Conservation (phyloP, 2,329 filamentous ascomycete species). For the Verticillium tricorpus region DNA sequence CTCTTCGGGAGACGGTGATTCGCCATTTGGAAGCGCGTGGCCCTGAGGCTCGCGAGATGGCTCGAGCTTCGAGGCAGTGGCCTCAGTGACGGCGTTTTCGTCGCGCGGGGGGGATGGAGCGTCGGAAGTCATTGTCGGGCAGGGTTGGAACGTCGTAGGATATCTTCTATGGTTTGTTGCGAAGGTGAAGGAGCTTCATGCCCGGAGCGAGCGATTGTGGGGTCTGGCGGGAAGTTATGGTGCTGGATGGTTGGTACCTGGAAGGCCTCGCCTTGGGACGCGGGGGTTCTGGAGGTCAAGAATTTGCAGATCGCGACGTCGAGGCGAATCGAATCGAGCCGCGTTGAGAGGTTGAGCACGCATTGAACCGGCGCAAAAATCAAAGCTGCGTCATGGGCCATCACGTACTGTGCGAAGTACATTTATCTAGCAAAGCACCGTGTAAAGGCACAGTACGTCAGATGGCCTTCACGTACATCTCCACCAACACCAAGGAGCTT, state of each 20-base stretch:
- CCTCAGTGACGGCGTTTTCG: slow-evolving; percentile 1
- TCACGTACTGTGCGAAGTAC: not conserved
- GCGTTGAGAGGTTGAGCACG: not conserved
- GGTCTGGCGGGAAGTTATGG: too few species aligned
- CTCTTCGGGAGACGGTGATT: not conserved
- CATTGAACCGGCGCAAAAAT: not conserved
- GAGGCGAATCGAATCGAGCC: too few species aligned
- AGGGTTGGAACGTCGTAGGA: too few species aligned
- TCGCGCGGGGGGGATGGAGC: slow-evolving; percentile 5
- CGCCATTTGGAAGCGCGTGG: not conserved
- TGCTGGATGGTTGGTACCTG: too few species aligned
- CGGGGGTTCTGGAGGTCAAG: too few species aligned
- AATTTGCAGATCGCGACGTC: too few species aligned
- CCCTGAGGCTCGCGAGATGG: not conserved
- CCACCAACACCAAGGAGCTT: too few species aligned
- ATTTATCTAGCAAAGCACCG: not conserved
- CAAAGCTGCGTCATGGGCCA: not conserved
- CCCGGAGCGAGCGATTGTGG: not conserved
- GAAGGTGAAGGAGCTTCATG: not conserved
- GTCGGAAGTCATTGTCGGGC: not conserved
- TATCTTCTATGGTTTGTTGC: not conserved
- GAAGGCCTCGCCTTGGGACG: too few species aligned
- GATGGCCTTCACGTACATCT: too few species aligned
- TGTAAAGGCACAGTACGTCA: not conserved
- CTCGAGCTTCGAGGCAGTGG: not conserved